Evolutionary conservation across 208 protist species (phyloP), one percentile per base, ranked within the genome.

Genomic region (Wallacemonas sp.): DNA sequence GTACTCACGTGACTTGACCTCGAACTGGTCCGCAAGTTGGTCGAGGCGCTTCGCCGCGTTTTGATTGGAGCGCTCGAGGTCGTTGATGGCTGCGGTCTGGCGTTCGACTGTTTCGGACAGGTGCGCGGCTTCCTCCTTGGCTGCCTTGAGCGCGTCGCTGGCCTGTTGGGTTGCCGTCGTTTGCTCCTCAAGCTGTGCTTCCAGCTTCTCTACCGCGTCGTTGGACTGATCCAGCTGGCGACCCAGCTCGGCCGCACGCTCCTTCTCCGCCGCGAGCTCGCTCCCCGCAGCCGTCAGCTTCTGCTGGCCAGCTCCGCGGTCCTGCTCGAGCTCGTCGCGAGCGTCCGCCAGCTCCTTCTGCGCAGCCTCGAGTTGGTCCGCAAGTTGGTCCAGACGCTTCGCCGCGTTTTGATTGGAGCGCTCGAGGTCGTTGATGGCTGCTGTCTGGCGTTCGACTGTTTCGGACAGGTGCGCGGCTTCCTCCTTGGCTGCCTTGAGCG

Each of bases 341-440:
- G 39, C 41, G 0, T 44, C 23, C 2, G 66, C 26, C 33, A 74
- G 62, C 3, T 48, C 52, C 25, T 16, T 33, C 5, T 68, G 42
- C 0, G 70, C 46, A 11, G 23, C 45, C 22, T 29, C 62, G n/a
- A 54, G 33, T 14, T 61, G 54, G 26, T 64, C 67, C 3, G 50
- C 18, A 0, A 67, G 18, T n/a, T 59, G 52, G n/a, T 59, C 52
- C n/a, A 59, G 52, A 25, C 52, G 52, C 32, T 59, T 59, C 52
- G 52, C 52, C 3, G 52, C 52, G 20, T 59, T 59, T 18, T 59
- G 26, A 25, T 41, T 59, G 7, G 52, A 42, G 3, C 32, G 26
- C 20, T 59, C 52, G 3, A 59, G 32, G 31, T 59, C 52, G 20
- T 18, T 18, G 14, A 59, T 59, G 52, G 52, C 52, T 2, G 52